Conservation (phyloP, 345 rosid genomes). For the Arabidopsis arenosa region DNA sequence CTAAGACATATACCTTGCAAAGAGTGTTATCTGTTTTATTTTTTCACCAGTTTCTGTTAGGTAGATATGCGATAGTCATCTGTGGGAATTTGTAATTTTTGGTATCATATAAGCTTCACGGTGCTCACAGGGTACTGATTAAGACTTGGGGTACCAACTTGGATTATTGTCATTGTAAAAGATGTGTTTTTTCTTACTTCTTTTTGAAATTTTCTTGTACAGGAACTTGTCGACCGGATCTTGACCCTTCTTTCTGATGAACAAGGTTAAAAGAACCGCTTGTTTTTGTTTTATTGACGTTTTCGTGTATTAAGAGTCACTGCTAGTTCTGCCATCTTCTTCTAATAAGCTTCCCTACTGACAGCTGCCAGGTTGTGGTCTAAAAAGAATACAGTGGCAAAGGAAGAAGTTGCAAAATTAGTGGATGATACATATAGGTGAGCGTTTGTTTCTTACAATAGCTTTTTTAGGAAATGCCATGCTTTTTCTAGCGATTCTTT, state of each 20-base stretch:
- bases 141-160: not conserved
- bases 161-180: not conserved
- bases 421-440: constrained; percentile 94
- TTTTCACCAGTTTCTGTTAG: not conserved
- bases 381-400: constrained; percentile 70
- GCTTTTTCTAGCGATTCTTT: constrained; percentile 18
- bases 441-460: not conserved
- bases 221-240: constrained; percentile 94
- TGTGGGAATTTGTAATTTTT: not conserved
- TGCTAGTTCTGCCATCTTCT: constrained; percentile 5
- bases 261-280: constrained; percentile 57
- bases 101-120: constrained; percentile 5
- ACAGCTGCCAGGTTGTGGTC: constrained; percentile 75
- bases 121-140: constrained; percentile 11
- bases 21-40: constrained; percentile 3
- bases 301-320: constrained; percentile 13
- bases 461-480: constrained; percentile 1
- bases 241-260: constrained; percentile 69
- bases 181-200: not conserved
- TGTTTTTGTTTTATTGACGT: constrained; percentile 13
- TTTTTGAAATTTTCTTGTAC: constrained; percentile 30
- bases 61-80: constrained; percentile 17
- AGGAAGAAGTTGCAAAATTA: constrained; percentile 87
- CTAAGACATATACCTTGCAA: not conserved
- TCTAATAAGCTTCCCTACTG: constrained; percentile 29